Base-by-base conservation (phyloP, 805 yeast species). In the Ogataea thermomethanolica region DNA sequence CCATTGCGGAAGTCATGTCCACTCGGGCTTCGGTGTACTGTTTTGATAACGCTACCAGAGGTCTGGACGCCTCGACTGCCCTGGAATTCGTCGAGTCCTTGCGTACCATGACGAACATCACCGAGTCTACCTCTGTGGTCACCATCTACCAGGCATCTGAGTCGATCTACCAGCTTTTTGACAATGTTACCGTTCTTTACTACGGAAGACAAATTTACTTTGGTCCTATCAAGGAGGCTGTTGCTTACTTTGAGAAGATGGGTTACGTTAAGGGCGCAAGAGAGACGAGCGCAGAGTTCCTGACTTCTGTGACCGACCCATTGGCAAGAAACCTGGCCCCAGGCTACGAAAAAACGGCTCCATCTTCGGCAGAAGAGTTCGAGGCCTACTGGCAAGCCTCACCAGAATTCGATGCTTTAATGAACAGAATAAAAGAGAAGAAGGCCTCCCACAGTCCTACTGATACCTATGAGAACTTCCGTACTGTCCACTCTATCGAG, bases 1-100 rank as follows among this genome's bases (percentile, higher is more conserved):
- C 84, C 4, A 73, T 80, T 50, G 85, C 81, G 3, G 86, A 80
- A 59, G 83, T 76, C 3, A 69, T 75, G 51, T 69, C 74, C 24
- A 65, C 73, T 54, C 67, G 74, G 39, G 79, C 75, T 7, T 64
- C 76, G 6, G 65, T 78, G 15, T 78, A 69, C 49, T 77, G 83
- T 47, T 79, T 80, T 76, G 86, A 79, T 63, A 80, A 79, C 51
- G 81, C 84, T 17, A 80, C 86, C 12, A 71, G 85, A 61, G 86
- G 86, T 59, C 67, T 79, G 49, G 86, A 79, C 62, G 74, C 85
- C 8, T 78, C 85, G 11, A 79, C 85, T 13, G 86, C 86, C 11
- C 67, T 80, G 44, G 86, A 80, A 60, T 80, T 76, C 46, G 72
- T 75, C 20, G 73, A 76, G 53, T 75, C 82, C 21, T 66, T 80